Percentiles rank a stretch among this genome's conserved stretches.
phyloP scores from a whole-genome alignment of 805 yeast genomes.

The Kodamaea laetipori region DNA sequence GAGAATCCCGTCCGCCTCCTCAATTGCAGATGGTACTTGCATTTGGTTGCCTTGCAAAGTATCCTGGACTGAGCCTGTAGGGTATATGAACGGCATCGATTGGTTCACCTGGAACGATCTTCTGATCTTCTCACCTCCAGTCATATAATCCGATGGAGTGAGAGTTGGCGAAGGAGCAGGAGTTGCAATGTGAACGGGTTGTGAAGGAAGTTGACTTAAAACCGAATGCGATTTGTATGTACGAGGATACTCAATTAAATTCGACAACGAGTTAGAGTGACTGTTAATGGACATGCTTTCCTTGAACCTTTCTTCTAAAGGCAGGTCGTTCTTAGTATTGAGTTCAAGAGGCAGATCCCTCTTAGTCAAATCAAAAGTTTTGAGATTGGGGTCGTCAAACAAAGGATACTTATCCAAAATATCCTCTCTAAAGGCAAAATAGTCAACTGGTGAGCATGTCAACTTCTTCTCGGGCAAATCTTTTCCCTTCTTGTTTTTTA shows the following conservation, averaged over 20 bases:
- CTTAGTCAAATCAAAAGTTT: constrained; percentile 34
- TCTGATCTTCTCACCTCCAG: constrained; percentile 52
- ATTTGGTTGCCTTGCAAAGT: constrained; percentile 9
- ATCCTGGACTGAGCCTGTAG: constrained; percentile 30
- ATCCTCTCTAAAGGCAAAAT: constrained; percentile 76
- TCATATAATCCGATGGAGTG: constrained; percentile 45
- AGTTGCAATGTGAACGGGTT: constrained; percentile 73
- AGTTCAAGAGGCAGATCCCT: constrained; percentile 10
- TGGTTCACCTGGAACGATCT: constrained; percentile 66
- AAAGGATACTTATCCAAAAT: constrained; percentile 75
- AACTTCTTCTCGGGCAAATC: constrained; percentile 30
- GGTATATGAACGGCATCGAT: constrained; percentile 67
- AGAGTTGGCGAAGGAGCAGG: constrained; percentile 84
- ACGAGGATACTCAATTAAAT: constrained; percentile 59
- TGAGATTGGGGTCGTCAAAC: constrained; percentile 48
- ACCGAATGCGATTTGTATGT: constrained; percentile 49
- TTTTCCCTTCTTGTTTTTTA: constrained; percentile 26
- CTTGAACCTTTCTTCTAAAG: constrained; percentile 28
- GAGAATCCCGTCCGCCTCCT: constrained; percentile 76
- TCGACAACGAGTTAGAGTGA: constrained; percentile 57
- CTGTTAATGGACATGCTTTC: constrained; percentile 42
- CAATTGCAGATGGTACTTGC: constrained; percentile 68
- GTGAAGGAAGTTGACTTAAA: constrained; percentile 50
- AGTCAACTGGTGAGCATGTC: constrained; percentile 80
- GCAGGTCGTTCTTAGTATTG: too few species aligned